phyloP scores from a whole-genome alignment of 2,329 filamentous ascomycete genomes.

The Penicillium sp. region DNA sequence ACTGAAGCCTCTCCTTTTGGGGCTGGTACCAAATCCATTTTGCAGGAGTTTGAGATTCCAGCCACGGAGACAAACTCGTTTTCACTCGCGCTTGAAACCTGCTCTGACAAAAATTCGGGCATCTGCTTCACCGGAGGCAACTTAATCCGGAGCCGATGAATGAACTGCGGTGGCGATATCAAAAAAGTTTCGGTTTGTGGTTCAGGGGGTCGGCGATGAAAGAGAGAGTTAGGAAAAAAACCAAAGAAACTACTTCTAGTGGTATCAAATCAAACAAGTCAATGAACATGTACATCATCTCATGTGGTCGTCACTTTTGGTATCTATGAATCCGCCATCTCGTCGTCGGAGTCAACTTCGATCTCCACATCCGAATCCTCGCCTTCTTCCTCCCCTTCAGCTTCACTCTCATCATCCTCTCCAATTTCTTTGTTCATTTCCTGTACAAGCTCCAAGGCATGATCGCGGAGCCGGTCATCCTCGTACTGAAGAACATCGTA shows the following conservation, averaged over 20 bases:
- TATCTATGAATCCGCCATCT: slow-evolving; percentile 54
- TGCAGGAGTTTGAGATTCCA: slow-evolving; percentile 33
- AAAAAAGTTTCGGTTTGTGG: slow-evolving; percentile 7
- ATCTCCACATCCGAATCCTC: slow-evolving; percentile 54
- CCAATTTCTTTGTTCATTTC: slow-evolving; percentile 65
- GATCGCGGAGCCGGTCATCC: slow-evolving; percentile 47
- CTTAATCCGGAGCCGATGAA: slow-evolving; percentile 33
- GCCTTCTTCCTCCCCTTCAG: slow-evolving; percentile 54
- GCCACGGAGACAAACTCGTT: slow-evolving; percentile 29
- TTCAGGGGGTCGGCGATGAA: slow-evolving; percentile 1
- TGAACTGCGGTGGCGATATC: slow-evolving; percentile 19
- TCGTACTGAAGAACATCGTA: slow-evolving; percentile 77
- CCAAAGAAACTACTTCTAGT: slow-evolving; percentile 22
- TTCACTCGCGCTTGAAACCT: slow-evolving; percentile 24
- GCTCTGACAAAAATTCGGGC: slow-evolving; percentile 27
- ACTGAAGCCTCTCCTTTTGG: slow-evolving; percentile 35
- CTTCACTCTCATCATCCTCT: slow-evolving; percentile 58
- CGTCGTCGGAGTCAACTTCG: slow-evolving; percentile 54
- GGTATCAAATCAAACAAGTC: slow-evolving; percentile 34
- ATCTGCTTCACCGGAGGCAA: slow-evolving; percentile 28
- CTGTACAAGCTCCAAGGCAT: slow-evolving; percentile 46
- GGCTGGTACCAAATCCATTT: slow-evolving; percentile 43
- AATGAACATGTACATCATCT: slow-evolving; percentile 28
- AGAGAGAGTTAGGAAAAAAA: background rate
- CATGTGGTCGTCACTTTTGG: slow-evolving; percentile 20